Evolutionary conservation across 108 stramenopile genomes (phyloP), one percentile per base, ranked within the genome.

Genomic region (Fistulifera pelliculosa): DNA sequence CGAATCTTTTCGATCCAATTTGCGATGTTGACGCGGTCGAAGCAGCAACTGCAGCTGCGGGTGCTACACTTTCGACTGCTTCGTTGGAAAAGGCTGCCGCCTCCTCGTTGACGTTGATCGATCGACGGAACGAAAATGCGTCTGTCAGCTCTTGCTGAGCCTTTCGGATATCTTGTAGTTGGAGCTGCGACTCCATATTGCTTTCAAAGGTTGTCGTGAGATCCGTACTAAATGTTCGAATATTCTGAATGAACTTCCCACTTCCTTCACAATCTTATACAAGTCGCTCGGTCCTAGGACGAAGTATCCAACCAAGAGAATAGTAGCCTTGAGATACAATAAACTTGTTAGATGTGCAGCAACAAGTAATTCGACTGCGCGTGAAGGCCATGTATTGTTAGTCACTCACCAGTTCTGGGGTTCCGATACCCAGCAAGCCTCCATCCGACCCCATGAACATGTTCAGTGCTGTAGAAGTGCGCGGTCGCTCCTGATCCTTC

Each of bases 231-330:
- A 90, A 73, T 5, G 81, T 70, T 35, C 84, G 74, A 41, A 87
- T 54, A 45, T 90, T 87, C 70, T 87, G 82, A 42, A 94, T 62
- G 57, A 84, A 80, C 55, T 86, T 0, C 92, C 92, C 56, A 87
- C 77, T 64, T 90, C 85, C 64, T 94, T 94, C 49, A 76, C 73
- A 8, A 90, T 58, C 66, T 86, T 87, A 80, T 85, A 89, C 47
- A 94, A 71, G 41, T 94, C 92, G 16, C 71, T 69, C 24, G 87
- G 87, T 31, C 92, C 92, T 40, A 94, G 67, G 22, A 94, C 73
- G 52, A 94, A 90, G 70, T 94, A 94, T 12, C 92, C 92, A 4
- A 94, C 83, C 31, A 94, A 62, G 11, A 90, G 47, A 27, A 81
- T 88, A 0, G 80, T 73, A 49, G 76, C 76, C 76, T 78, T 42